Base-by-base conservation (phyloP, 192 early-diverging fungal species). In the Glomus cerebriforme region DNA sequence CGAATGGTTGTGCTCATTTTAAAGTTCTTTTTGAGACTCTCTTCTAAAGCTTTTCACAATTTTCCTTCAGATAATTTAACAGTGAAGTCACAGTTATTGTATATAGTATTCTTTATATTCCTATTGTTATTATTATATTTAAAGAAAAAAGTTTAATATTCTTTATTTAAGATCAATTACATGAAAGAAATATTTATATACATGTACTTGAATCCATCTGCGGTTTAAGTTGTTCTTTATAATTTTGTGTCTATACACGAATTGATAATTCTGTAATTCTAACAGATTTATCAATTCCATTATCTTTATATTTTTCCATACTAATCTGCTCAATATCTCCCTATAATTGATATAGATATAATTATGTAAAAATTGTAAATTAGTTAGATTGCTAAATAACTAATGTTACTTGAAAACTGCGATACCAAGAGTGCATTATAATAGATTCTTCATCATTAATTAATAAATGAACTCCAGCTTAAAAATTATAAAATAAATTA, bases 181-280 rank as follows among this genome's bases (percentile, higher is more conserved):
- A 39, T 2, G 7, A 45, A 45, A 31, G 22, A 1, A n/a, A n/a
- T n/a, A 54, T n/a, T n/a, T n/a, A n/a, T n/a, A 27, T 7, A 75
- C 24, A 60, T 45, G 12, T n/a, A 59, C 85, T 59, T 90, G 92
- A 75, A 93, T 89, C 74, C 90, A 86, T 0, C 87, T 85, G 0
- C 17, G 78, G 79, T 78, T 97, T 95, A 19, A 99, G 83, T 74
- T 90, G 84, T 39, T 95, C 89, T 81, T 98, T 98, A 87, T 96
- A 98, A 4, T 81, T 83, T 60, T 96, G 91, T 0, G 95, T 98
- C 98, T 97, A 98, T 12, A 83, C 84, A 37, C 91, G 86, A 47
- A 98, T 85, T 8, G 98, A n/a, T n/a, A n/a, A n/a, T n/a, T n/a
- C n/a, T n/a, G 97, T 54, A 99, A 98, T 93, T 47, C 92, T 87